Base-by-base conservation (phyloP, 208 protist genomes). In the Pavlovales sp. region DNA sequence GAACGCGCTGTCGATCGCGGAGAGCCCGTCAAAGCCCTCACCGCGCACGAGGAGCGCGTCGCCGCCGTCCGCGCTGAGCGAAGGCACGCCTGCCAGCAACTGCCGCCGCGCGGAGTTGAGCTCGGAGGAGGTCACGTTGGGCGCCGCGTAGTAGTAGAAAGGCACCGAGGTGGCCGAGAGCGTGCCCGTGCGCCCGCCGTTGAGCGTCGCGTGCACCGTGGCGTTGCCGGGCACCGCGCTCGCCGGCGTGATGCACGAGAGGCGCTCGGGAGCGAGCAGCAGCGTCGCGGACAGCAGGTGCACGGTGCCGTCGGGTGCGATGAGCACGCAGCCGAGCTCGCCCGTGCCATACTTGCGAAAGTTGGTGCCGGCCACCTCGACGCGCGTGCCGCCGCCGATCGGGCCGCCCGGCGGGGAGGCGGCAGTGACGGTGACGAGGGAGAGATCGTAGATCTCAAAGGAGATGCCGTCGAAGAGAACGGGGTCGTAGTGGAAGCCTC, bases 21-120 rank as follows among this genome's bases (percentile, higher is more conserved):
- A 8, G 57, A 71, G 37, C 14, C 30, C 26, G 11, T 4, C 4
- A 36, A 84, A 84, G 42, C 79, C 79, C 5, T 0, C 26, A 30
- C 79, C 79, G 44, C 22, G 11, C 18, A 84, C 38, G 30, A 30
- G 11, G 46, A 71, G 1, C 11, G 10, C 8, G 30, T 4, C 36
- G 79, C 79, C 79, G 79, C 79, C 79, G 1, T 47, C 11, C 34
- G 79, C 79, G 36, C 38, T n/a, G n/a, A n/a, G n/a, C n/a, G n/a
- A n/a, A n/a, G n/a, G n/a, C n/a, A n/a, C n/a, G n/a, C n/a, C n/a
- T n/a, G n/a, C n/a, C n/a, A n/a, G n/a, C n/a, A n/a, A n/a, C n/a
- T n/a, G n/a, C n/a, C n/a, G n/a, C n/a, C n/a, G n/a, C n/a, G n/a
- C n/a, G n/a, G 0, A 5, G 5, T 26, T 32, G 34, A 32, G 79